Evolutionary conservation across 352 stramenopile genomes (phyloP), one percentile per base, ranked within the genome.

Genomic region (Phytophthora pistaciae): DNA sequence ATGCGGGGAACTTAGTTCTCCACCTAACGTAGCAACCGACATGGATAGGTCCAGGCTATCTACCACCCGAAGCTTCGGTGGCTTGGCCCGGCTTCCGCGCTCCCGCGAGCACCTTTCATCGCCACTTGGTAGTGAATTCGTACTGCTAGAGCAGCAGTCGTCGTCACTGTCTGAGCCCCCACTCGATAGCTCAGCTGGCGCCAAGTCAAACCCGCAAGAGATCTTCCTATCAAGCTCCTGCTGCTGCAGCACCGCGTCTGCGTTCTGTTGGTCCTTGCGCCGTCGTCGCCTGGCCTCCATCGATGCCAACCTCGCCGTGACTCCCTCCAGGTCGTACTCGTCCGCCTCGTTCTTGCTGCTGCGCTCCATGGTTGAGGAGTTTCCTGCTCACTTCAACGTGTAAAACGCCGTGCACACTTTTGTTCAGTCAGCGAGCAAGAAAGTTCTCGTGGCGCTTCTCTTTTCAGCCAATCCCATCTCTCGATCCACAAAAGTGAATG

Each of bases 21-120:
- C n/a, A 27, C 75, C 63, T 1, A 59, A 65, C 16, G 79, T 46
- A 21, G 70, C 78, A 67, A 85, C 75, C 1, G 81, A 88, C 78
- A 91, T 88, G 67, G 83, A 92, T 29, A 92, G 63, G 29, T 92
- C 83, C 16, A 92, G 72, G 42, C 85, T 92, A 55, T 91, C 85
- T 58, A 58, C 68, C 3, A 90, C 66, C 53, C 66, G 27, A 9
- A 44, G n/a, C 25, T 33, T 76, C 21, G 13, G 20, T 57, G 54
- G 50, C n/a, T 23, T 77, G 21, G 16, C 13, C 70, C 56, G 49
- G 9, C 5, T 5, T 9, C 13, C 20, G 4, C 5, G 4, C 16
- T 2, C 25, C 5, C 25, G 25, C 25, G 7, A n/a, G 5, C 27
- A 29, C 36, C 60, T 64, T 10, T 64, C 68, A 9, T 61, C 23